Conservation (phyloP, 2,329 filamentous ascomycete species). For the Simplicillium aogashimaense region DNA sequence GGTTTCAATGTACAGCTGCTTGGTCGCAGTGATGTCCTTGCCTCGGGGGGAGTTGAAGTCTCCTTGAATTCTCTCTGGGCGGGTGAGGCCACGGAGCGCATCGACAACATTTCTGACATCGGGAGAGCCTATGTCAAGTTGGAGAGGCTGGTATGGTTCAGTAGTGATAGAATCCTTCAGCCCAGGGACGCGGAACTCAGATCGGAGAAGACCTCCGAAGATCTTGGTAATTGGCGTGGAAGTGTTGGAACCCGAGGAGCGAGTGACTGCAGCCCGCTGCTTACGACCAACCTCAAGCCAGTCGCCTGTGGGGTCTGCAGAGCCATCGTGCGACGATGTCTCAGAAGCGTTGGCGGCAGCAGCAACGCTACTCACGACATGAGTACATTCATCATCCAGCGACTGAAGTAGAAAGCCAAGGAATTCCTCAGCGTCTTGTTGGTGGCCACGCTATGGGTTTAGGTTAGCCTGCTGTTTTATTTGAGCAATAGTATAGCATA, state of each 20-base stretch:
- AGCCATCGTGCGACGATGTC: conserved; percentile 15
- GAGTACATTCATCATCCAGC: conserved; percentile 83
- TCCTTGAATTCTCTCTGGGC: conserved; percentile 74
- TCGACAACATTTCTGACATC: conserved; percentile 87
- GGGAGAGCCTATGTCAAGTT: conserved; percentile 84
- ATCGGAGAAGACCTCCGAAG: conserved; percentile 84
- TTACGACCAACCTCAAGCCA: conserved; percentile 94
- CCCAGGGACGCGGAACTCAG: conserved; percentile 78
- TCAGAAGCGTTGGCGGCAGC: conserved; percentile 23
- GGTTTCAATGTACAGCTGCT: conserved; percentile 90
- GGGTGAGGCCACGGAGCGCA: conserved; percentile 75
- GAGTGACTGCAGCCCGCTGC: conserved; percentile 77
- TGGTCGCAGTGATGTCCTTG: conserved; percentile 68
- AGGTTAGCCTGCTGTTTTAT: conserved; percentile 2
- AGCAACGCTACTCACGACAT: conserved; percentile 47
- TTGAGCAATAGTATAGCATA: no score
- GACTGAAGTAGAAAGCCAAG: conserved; percentile 86
- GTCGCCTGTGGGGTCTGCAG: conserved; percentile 29
- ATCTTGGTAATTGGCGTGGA: conserved; percentile 88
- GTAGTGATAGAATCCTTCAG: conserved; percentile 85
- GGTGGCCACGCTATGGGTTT: conserved; percentile 65
- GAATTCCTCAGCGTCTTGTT: conserved; percentile 97
- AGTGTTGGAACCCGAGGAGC: conserved; percentile 66
- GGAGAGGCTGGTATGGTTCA: conserved; percentile 88
- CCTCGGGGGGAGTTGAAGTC: conserved; percentile 75